phyloP scores from a whole-genome alignment of 768 basidiomycete genomes.

The Amanita rubescens region DNA sequence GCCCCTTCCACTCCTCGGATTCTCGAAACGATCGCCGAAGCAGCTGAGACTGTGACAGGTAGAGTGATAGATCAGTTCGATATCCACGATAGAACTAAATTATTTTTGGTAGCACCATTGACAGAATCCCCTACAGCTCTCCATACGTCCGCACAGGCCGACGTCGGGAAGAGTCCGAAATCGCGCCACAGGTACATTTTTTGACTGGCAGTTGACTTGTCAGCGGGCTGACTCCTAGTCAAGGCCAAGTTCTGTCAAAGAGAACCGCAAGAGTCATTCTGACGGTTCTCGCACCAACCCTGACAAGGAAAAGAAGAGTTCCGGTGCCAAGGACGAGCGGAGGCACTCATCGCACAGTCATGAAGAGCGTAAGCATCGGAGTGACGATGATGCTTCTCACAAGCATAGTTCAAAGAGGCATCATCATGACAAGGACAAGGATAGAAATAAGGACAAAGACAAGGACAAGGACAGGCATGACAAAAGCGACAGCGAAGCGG shows the following conservation, averaged over 20 bases:
- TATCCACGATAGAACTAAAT: background rate
- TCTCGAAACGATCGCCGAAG: conserved; percentile 8
- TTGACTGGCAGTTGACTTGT: background rate
- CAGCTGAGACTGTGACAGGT: conserved; percentile 3
- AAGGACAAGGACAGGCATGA: background rate
- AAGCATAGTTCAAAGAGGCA: conserved; percentile 4
- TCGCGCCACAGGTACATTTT: background rate
- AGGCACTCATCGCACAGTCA: background rate
- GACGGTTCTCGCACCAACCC: background rate
- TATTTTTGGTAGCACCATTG: background rate
- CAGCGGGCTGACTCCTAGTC: background rate
- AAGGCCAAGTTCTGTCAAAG: background rate
- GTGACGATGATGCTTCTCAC: conserved; percentile 6
- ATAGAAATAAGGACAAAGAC: background rate
- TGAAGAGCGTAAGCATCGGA: conserved; percentile 1
- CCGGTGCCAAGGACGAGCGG: background rate
- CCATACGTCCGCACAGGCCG: background rate
- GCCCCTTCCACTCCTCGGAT: background rate
- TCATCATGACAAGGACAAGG: background rate
- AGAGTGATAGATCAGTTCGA: background rate
- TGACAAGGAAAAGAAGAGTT: background rate
- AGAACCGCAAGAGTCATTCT: background rate
- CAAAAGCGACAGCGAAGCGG: conserved; percentile 10
- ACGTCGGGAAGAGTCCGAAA: background rate
- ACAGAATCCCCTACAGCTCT: conserved; percentile 3